A percentile compares a stretch with the other conserved stretches of the same genome.
Conservation (phyloP, 1,284 basidiomycete species). For the Salmacisia buchloeana region DNA sequence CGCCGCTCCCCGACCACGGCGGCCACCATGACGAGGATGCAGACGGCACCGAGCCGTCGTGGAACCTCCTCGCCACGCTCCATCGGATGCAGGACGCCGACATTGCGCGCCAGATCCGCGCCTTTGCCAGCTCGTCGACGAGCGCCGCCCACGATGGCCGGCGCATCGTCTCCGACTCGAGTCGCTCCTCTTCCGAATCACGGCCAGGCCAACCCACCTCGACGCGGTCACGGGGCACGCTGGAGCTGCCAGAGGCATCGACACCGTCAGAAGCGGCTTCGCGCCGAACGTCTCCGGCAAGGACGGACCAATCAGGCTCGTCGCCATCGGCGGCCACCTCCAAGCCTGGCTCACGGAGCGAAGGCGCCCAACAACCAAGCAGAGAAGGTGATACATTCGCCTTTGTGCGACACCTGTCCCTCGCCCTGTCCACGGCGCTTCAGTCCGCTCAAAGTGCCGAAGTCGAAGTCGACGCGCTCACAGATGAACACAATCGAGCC, state of each 20-base stretch:
- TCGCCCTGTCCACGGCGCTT: conserved; percentile 5
- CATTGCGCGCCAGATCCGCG: conserved; percentile 9
- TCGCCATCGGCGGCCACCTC: background rate
- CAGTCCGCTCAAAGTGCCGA: background rate
- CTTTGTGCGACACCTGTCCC: conserved; percentile 2
- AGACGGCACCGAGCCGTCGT: background rate
- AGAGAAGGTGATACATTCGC: background rate
- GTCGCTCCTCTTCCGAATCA: background rate
- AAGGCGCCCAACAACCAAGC: background rate
- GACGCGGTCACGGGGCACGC: background rate
- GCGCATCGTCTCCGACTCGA: background rate
- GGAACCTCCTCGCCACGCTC: conserved; percentile 10
- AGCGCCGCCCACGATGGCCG: background rate
- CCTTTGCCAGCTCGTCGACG: background rate
- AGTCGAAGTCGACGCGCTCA: background rate
- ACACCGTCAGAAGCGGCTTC: background rate
- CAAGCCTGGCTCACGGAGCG: background rate
- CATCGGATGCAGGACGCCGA: conserved; percentile 14
- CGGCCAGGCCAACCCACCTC: background rate
- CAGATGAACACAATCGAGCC: background rate
- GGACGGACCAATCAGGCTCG: background rate
- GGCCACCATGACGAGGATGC: background rate
- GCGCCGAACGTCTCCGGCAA: background rate
- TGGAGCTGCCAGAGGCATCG: background rate
- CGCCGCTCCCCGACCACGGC: background rate